Evolutionary conservation across 2,329 filamentous ascomycete species (phyloP), one percentile per base, ranked within the genome.

Genomic region (Blastomyces gilchristii): DNA sequence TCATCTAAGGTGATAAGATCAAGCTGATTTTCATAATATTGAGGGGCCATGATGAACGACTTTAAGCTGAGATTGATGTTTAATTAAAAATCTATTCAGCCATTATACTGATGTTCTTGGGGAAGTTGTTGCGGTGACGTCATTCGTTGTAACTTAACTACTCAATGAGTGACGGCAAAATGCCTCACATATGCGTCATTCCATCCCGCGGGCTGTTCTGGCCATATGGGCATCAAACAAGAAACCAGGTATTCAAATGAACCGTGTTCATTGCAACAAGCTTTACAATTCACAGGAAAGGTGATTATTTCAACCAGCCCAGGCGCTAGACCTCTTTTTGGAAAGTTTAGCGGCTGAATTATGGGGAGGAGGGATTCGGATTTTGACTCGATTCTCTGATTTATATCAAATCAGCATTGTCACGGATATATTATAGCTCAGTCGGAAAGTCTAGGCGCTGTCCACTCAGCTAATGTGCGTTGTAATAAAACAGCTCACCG

Each of bases 11-110:
- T 62, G 18, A 70, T 50, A 18, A 66, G 68, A 14, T 65, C 62
- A n/a, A 74, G 66, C 7, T 63, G 66, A 47, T 73, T 73, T 34
- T 65, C 47, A 56, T 71, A 72, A 56, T 68, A 73, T 54, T 72
- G 71, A 14, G 67, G 68, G 41, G 25, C 18, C 58, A 59, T 59
- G 12, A 31, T 34, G 18, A 49, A 57, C 39, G 37, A 14, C 12
- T 53, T 34, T 16, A 56, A 39, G 53, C 53, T 56, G n/a, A 56
- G 9, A 39, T 12, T 22, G 53, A 56, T 11, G 9, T 39, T 31
- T 52, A 31, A 31, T 31, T 39, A 22, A 25, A 14, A 28, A 28
- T 12, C 18, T 58, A 37, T 22, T 47, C 45, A n/a, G 41, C 3
- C 14, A 7, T 1, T 39, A 1, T 39, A 2, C 37, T 39, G 37